Evolutionary conservation across 192 early-diverging fungal genomes (phyloP), one percentile per base, ranked within the genome.

Genomic region (Backusella tuberculispora): DNA sequence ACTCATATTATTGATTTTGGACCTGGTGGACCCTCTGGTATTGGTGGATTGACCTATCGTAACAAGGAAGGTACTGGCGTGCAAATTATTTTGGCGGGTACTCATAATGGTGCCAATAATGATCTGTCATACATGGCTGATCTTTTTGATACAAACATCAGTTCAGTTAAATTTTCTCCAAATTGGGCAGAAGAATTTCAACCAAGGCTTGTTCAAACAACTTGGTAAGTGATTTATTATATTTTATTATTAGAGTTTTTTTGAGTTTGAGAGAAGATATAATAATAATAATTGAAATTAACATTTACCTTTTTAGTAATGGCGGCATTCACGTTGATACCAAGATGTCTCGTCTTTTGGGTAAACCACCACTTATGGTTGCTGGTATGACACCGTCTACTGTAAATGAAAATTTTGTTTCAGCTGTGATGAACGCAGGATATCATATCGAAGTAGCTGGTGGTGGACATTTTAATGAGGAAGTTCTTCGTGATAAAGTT

Each of bases 1-100:
- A 95, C 95, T 10, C 97, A 99, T 80, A 88, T 97, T 19, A 86
- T 99, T 24, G 97, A 99, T 82, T 99, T 97, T 83, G 95, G 97
- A 15, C 94, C 96, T 0, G 95, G 94, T 26, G 94, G 94, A 13
- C 73, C 91, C 3, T 89, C 88, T 6, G 96, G 96, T 9, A 92
- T 98, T 76, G 96, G 95, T 41, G 80, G 85, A 46, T 80, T 97
- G 69, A 95, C 94, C 19, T 85, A 91, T 81, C 90, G 92, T 50
- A 96, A 95, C 85, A 89, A 93, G 77, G 94, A 96, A 71, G 97
- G 97, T 65, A 84, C 87, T 26, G 97, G 97, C 69, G 88, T 81
- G 66, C 74, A 88, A 77, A 85, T 93, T 69, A 81, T 96, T 74
- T 78, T 92, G 76, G 85, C 89, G 81, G 83, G 91, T 77, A 66